A percentile compares a stretch with the other conserved stretches of the same genome.
Evolutionary conservation across 1,139 yeast species (phyloP).

Genomic region (Saccharomyces hybrid): DNA sequence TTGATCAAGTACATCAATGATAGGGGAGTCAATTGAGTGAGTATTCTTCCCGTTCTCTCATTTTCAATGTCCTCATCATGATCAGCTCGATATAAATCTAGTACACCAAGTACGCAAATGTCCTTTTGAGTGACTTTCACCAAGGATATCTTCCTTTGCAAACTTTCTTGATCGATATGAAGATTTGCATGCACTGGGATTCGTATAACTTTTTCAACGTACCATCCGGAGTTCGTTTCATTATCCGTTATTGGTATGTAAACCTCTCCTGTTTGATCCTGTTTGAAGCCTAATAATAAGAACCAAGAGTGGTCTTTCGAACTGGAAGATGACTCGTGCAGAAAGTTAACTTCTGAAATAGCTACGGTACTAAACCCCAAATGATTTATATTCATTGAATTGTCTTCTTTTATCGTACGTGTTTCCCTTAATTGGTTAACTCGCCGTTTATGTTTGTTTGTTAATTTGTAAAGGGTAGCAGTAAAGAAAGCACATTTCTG

Average conservation of each 20-base stretch:
- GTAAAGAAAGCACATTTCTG: background rate
- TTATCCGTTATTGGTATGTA: background rate
- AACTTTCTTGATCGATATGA: background rate
- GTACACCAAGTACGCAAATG: background rate
- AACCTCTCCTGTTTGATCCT: background rate
- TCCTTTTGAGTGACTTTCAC: background rate
- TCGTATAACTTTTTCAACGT: background rate
- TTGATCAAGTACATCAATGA: background rate
- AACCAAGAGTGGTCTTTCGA: background rate
- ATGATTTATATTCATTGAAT: background rate
- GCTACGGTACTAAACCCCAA: background rate
- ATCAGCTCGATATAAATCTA: background rate
- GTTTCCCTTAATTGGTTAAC: background rate
- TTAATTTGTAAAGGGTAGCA: background rate
- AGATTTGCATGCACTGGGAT: background rate
- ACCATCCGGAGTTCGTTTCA: background rate
- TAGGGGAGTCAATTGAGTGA: background rate
- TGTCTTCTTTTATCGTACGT: background rate
- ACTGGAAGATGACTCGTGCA: background rate
- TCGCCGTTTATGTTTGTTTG: background rate
- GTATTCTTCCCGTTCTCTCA: background rate
- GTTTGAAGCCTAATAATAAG: background rate
- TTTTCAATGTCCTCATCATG: background rate
- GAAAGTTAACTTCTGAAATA: background rate
- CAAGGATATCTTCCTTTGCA: background rate